These are phyloP conservation scores for Zalaria obscura DNA, from an alignment of 2,329 filamentous ascomycete genomes.

Conservation along the genomic window DNA sequence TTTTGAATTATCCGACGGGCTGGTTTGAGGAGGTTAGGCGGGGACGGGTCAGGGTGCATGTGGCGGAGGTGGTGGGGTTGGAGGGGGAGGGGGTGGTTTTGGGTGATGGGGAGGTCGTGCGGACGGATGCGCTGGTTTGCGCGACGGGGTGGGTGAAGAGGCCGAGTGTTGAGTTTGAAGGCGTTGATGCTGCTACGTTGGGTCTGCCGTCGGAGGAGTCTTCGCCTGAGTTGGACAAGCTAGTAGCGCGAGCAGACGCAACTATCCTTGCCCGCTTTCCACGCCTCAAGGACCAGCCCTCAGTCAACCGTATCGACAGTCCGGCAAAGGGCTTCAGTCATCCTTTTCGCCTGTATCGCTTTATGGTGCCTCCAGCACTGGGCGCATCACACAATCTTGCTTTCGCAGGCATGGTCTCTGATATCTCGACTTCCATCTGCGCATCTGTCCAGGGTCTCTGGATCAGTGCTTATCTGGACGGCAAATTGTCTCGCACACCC, in stretches of 20 bases:
- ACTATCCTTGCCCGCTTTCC: constrained; percentile 42
- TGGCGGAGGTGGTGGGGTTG: constrained; percentile 39
- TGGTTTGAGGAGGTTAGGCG: constrained; percentile 42
- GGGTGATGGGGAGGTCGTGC: constrained; percentile 27
- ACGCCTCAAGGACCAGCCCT: constrained; percentile 36
- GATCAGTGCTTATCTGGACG: constrained; percentile 48
- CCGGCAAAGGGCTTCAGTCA: constrained; percentile 3
- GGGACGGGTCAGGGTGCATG: constrained; percentile 40
- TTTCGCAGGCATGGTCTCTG: constrained; percentile 25
- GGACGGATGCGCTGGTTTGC: constrained; percentile 38
- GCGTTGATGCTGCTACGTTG: constrained; percentile 17
- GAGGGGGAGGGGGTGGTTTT: constrained; percentile 33
- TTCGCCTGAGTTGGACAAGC: constrained; percentile 17
- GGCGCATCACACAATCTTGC: constrained; percentile 21
- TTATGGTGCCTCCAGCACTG: constrained; percentile 25
- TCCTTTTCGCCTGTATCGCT: constrained; percentile 26
- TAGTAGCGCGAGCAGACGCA: constrained; percentile 27
- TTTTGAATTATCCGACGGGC: constrained; percentile 43
- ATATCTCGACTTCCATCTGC: constrained; percentile 21
- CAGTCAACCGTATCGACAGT: not conserved
- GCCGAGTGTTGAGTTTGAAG: constrained; percentile 35
- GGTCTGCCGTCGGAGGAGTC: not conserved
- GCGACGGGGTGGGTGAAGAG: constrained; percentile 43
- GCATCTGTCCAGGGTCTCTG: constrained; percentile 28
- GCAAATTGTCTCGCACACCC: constrained; percentile 25